Evolutionary conservation across 108 stramenopile species (phyloP), one percentile per base, ranked within the genome.

Genomic region (Epipyxis sp.): DNA sequence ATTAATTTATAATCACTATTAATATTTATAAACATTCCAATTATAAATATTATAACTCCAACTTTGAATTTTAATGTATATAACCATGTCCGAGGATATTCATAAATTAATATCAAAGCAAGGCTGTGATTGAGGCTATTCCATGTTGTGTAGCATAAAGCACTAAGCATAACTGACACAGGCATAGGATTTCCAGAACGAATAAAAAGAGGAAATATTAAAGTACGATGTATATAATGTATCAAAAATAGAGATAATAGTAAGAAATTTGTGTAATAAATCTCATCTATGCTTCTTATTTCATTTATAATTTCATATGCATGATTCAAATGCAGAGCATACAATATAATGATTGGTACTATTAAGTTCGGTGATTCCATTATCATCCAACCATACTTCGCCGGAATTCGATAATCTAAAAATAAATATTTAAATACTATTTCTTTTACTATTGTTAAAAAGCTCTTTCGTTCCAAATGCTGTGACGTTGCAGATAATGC

Each of bases 341-440:
- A 29, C 6, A 13, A 65, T 16, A 65, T 65, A 10, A 65, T 6
- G 35, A 65, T 35, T 13, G 61, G 61, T 6, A 65, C 34, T 32
- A 16, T 32, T 6, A 65, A 32, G 32, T 74, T 74, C 3, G 71
- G 71, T 46, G 71, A 46, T 42, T 74, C 71, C 71, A 74, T 74
- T 10, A 74, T 20, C 44, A 74, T 57, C 71, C 71, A 74, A 27
- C 41, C 25, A 13, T 43, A 74, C 32, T 10, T 35, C 6, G 71
- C 25, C 3, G 71, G 71, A 6, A 74, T 3, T 74, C n/a, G n/a
- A n/a, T n/a, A n/a, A n/a, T n/a, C n/a, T n/a, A n/a, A n/a, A n/a
- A n/a, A n/a, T n/a, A n/a, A n/a, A n/a, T n/a, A n/a, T n/a, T n/a
- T n/a, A n/a, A n/a, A n/a, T n/a, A n/a, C n/a, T n/a, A n/a, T n/a